A percentile compares a stretch with the other conserved stretches of the same genome.
These are phyloP conservation scores for Adansonia madagascariensis DNA, from an alignment of 441 rosid genomes.

Conservation along the genomic window DNA sequence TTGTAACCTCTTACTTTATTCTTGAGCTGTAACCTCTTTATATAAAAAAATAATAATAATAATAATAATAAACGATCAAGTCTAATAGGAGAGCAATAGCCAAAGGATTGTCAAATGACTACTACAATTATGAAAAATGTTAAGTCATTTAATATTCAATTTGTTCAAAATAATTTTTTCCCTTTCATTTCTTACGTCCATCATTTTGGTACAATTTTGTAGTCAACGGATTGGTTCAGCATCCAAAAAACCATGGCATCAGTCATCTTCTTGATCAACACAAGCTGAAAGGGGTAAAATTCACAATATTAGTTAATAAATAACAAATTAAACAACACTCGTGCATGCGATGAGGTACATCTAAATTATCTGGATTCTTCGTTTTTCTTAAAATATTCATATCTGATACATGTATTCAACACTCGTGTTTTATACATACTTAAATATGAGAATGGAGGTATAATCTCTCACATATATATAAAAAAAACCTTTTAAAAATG, in stretches of 20 bases:
- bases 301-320: background rate
- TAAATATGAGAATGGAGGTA: too few species aligned
- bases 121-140: conserved; percentile 8
- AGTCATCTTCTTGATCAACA: conserved; percentile 38
- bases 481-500: too few species aligned
- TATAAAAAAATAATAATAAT: too few species aligned
- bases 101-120: too few species aligned
- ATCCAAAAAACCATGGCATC: conserved; percentile 13
- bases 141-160: background rate
- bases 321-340: background rate
- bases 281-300: conserved; percentile 40
- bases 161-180: background rate
- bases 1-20: too few species aligned
- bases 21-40: too few species aligned
- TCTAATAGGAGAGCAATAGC: background rate
- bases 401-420: too few species aligned
- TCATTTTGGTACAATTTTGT: background rate
- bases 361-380: too few species aligned
- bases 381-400: too few species aligned
- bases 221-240: background rate
- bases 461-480: too few species aligned
- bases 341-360: background rate
- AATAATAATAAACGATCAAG: too few species aligned
- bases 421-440: too few species aligned
- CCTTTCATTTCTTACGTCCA: background rate